Base-by-base conservation (phyloP, 1,284 basidiomycete species). In the Sanghuangporus baumii region DNA sequence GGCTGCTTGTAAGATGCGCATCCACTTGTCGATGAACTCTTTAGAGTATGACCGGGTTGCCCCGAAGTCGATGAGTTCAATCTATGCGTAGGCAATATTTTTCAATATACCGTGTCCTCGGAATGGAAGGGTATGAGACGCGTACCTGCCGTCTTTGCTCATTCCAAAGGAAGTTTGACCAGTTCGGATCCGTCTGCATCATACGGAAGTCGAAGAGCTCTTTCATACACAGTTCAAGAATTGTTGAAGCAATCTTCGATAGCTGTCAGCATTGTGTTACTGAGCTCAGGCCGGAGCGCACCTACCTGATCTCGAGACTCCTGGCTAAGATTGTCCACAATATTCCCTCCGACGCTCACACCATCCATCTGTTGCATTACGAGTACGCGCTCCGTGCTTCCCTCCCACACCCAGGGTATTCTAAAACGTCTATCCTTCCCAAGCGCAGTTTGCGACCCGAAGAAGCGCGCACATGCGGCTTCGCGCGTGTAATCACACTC, bases 151-250 rank as follows among this genome's bases (percentile, higher is more conserved):
- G 78, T 1, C 86, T 84, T 3, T 74, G 63, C 3, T 79, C 71
- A 74, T 96, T 91, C 86, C 90, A 98, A 34, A 99, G 78, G 77
- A 99, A 99, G 74, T 98, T 99, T 23, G 92, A 93, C 92, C 93
- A 98, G 72, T 99, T 99, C 1, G 97, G 96, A 74, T 99, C 96
- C 0, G 96, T 99, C 75, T 99, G 97, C 97, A 99, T 98, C 54
- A 91, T 78, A 26, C 92, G 81, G 78, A 96, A 97, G 63, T 88
- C 80, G 75, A 98, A 97, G 12, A 98, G 83, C 73, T 99, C 96
- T 62, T 84, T 86, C 47, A 99, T 78, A 70, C 94, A 97, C 2
- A 99, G 82, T 57, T 93, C 88, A 57, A 98, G 81, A 59, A 98
- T 84, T 57, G 87, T 81, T 2, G 82, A 77, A 1, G 94, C 93